These are phyloP conservation scores for Sporobolus alterniflorus DNA, from an alignment of 202 grass and related monocot species.

Conservation along the genomic window DNA sequence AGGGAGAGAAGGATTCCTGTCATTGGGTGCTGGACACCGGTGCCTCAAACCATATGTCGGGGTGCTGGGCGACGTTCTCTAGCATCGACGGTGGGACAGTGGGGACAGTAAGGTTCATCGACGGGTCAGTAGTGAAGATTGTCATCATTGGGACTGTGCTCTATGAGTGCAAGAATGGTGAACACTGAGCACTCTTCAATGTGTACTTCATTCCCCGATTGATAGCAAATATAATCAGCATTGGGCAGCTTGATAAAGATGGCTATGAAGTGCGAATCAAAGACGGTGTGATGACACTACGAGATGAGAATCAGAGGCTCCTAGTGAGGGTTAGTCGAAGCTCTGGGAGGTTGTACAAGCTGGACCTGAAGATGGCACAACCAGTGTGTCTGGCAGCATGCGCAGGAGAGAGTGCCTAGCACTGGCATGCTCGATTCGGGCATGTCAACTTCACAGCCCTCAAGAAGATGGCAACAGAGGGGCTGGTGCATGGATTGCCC, in stretches of 20 bases:
- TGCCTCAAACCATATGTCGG: neutral
- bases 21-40: neutral
- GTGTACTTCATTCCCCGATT: neutral
- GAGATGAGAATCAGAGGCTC: neutral
- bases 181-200: neutral
- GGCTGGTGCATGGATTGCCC: too few species aligned
- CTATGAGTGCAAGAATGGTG: too few species aligned
- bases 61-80: neutral
- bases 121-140: too few species aligned
- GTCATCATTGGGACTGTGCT: too few species aligned
- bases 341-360: neutral
- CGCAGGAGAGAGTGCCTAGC: too few species aligned
- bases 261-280: too few species aligned
- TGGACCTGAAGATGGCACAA: neutral
- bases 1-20: neutral
- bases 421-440: too few species aligned
- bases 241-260: too few species aligned
- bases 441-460: too few species aligned
- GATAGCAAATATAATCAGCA: too few species aligned
- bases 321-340: neutral
- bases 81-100: neutral
- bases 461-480: too few species aligned
- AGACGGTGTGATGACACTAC: too few species aligned
- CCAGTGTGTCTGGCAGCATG: neutral
- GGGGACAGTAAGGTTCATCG: neutral